Percentiles rank a stretch among this genome's conserved stretches.
These are phyloP conservation scores for Chaetomium olivaceum DNA, from an alignment of 2,329 filamentous ascomycete genomes.

Conservation along the genomic window DNA sequence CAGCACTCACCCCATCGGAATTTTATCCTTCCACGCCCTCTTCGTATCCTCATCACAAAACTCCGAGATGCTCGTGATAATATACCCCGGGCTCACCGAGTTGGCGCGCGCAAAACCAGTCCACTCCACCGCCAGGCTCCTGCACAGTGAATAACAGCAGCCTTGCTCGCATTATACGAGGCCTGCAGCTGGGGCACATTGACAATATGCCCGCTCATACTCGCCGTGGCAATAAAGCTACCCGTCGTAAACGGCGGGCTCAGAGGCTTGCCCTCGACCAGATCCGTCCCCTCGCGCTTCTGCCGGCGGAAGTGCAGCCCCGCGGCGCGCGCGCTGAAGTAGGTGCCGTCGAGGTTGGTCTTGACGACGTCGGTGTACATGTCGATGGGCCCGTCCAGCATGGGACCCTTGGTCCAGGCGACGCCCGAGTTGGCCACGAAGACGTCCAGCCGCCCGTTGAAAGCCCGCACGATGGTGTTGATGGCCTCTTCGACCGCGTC, in stretches of 20 bases:
- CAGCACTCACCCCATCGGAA: constrained; percentile 65
- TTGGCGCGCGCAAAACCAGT: constrained; percentile 72
- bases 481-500: constrained; percentile 55
- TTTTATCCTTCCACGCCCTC: constrained; percentile 74
- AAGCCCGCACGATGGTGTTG: constrained; percentile 59
- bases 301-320: constrained; percentile 70
- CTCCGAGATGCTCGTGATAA: constrained; percentile 69
- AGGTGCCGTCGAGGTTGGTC: constrained; percentile 74
- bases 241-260: constrained; percentile 57
- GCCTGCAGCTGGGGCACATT: constrained; percentile 76
- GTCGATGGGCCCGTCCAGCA: constrained; percentile 64
- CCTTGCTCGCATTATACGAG: constrained; percentile 73
- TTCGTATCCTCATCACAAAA: constrained; percentile 68
- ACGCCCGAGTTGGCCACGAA: constrained; percentile 80
- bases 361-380: constrained; percentile 67
- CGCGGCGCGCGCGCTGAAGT: constrained; percentile 73
- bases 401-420: constrained; percentile 68
- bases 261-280: constrained; percentile 59
- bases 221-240: constrained; percentile 76
- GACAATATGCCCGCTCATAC: constrained; percentile 75
- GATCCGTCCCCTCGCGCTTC: constrained; percentile 64
- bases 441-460: constrained; percentile 73
- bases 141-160: constrained; percentile 63
- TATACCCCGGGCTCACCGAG: constrained; percentile 73
- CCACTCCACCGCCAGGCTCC: constrained; percentile 75